Base-by-base conservation (phyloP, 441 rosid genomes). In the Raphanus hybrid region DNA sequence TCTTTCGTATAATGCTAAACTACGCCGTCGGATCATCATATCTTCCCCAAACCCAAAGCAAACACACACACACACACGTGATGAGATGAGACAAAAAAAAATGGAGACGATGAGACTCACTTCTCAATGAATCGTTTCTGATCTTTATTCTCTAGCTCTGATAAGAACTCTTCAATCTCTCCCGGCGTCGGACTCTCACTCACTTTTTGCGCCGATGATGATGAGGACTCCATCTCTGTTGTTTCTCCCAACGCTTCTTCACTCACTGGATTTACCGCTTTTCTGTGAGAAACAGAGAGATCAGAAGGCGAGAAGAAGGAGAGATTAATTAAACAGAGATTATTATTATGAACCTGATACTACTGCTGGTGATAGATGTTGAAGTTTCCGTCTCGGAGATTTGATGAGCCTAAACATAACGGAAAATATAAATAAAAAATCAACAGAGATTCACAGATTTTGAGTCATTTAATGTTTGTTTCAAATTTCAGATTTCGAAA, bases 161-260 rank as follows among this genome's bases (percentile, higher is more conserved):
- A 67, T 68, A 93, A 85, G 41, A 88, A 87, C 12, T 83, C 86
- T 0, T 93, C 92, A 75, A 93, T 82, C 89, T 89, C 95, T 9
- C 8, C 84, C 83, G 80, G 64, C 41, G 85, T 64, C 48, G 91
- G 88, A 14, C 1, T 60, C 34, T 58, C 65, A 18, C 52, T 75
- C 75, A 67, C 73, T 20, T 15, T 65, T 37, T 2, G 27, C 54
- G 82, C 61, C 7, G 71, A 16, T 57, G 71, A 15, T 60, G 69
- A 54, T 55, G 84, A 23, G 26, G 43, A 68, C 45, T 86, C 82
- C 82, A 74, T 85, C 39, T 85, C 77, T 58, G 75, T 76, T 8
- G 73, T 66, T 60, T 64, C 82, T 45, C 71, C 85, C 65, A 78
- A 72, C 45, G 62, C 76, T 48, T 32, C 35, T 32, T 80, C 81